phyloP scores from a whole-genome alignment of 2,329 filamentous ascomycete genomes.

The Exutisphaerella laricina region DNA sequence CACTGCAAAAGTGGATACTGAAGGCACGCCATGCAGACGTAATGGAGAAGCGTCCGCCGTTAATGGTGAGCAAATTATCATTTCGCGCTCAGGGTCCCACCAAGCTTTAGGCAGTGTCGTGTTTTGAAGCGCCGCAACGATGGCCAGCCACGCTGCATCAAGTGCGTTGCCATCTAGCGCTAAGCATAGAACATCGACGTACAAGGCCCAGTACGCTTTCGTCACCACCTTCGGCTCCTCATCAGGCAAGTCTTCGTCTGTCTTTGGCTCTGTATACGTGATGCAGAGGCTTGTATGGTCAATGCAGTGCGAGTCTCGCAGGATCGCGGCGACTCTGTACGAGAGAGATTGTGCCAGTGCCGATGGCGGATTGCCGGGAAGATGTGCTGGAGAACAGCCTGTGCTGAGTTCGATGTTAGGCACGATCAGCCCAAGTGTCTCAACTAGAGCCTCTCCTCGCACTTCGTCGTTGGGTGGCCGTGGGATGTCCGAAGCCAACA shows the following conservation, averaged over 20 bases:
- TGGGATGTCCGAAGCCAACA: constrained; percentile 68
- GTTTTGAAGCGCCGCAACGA: constrained; percentile 73
- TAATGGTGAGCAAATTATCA: constrained; percentile 66
- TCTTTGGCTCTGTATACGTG: constrained; percentile 42
- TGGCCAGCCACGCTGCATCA: constrained; percentile 81
- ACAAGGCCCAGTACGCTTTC: constrained; percentile 90
- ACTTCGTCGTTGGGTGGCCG: constrained; percentile 44
- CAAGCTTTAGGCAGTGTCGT: constrained; percentile 71
- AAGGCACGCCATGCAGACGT: constrained; percentile 59
- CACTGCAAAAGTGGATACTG: constrained; percentile 72
- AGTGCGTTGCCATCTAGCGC: constrained; percentile 89
- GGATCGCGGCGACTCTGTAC: constrained; percentile 68
- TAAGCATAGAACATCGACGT: constrained; percentile 92
- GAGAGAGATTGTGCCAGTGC: constrained; percentile 84
- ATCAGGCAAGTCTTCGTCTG: constrained; percentile 43
- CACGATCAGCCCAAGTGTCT: constrained; percentile 65
- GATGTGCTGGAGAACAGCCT: constrained; percentile 77
- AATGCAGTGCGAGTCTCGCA: constrained; percentile 66
- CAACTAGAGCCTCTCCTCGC: constrained; percentile 32
- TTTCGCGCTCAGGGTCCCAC: constrained; percentile 78
- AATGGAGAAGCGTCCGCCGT: constrained; percentile 52
- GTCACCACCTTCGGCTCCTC: constrained; percentile 45
- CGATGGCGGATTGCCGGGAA: constrained; percentile 83
- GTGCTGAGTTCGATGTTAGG: constrained; percentile 92
- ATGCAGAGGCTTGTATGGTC: constrained; percentile 66